Evolutionary conservation across 1,284 basidiomycete species (phyloP).

Genomic region (Rhodotorula sp.): DNA sequence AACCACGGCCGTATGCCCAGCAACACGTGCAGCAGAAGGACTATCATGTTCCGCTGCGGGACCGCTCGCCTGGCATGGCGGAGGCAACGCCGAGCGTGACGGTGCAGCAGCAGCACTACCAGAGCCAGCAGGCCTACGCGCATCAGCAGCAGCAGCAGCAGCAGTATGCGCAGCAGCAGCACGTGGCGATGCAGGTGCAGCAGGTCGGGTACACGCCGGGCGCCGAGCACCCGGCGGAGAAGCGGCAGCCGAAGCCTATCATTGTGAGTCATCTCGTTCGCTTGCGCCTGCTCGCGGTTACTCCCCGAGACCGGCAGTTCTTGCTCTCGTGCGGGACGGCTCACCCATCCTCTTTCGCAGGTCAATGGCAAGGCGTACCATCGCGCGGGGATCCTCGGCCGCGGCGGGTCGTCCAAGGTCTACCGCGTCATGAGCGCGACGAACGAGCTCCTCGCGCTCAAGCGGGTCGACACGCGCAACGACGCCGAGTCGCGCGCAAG

Average conservation of each 20-base stretch:
- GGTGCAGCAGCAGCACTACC: constrained; percentile 34
- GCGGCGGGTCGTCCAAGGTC: constrained; percentile 90
- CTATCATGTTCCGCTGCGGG: constrained; percentile 33
- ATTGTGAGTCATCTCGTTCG: constrained; percentile 12
- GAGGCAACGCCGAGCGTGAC: constrained; percentile 37
- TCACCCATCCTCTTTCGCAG: not conserved
- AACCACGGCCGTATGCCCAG: constrained; percentile 6
- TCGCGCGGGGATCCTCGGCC: constrained; percentile 81
- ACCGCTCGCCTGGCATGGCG: constrained; percentile 36
- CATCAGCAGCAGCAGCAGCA: constrained; percentile 28
- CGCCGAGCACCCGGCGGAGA: constrained; percentile 20
- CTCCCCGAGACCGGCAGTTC: no score
- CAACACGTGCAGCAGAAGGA: constrained; percentile 17
- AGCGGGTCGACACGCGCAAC: constrained; percentile 76
- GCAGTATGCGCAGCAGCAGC: constrained; percentile 16
- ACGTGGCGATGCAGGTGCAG: not conserved
- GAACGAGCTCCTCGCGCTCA: constrained; percentile 81
- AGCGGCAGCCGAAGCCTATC: constrained; percentile 23
- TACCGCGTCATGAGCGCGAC: constrained; percentile 75
- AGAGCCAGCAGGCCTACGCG: constrained; percentile 22
- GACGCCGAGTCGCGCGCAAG: constrained; percentile 82
- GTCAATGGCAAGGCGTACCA: constrained; percentile 81
- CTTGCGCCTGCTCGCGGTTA: not conserved
- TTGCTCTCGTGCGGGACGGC: no score
- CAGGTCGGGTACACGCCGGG: constrained; percentile 26